Evolutionary conservation across 2,329 filamentous ascomycete genomes (phyloP), one percentile per base, ranked within the genome.

Genomic region (Clarireedia hainanense): DNA sequence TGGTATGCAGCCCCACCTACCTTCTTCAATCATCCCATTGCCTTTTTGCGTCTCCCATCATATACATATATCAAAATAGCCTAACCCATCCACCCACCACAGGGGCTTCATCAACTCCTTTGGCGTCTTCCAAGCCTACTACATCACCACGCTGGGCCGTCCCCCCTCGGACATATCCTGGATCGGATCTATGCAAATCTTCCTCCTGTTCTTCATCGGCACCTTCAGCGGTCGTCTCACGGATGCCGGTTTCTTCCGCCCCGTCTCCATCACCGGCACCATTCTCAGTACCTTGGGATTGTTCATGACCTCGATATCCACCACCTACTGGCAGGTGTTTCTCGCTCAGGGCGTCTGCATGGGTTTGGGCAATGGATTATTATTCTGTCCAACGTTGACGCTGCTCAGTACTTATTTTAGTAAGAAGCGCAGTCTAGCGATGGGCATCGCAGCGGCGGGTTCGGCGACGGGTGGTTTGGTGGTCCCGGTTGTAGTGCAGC

Each of bases 121-220:
- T 52, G 74, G 74, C 9, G 65, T 75, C 26, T 77, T 75, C 58
- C 73, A 77, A 64, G 64, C 68, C 14, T 74, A 75, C 63, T 76
- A 77, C 57, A 65, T 68, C 3, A 63, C 64, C 5, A 52, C 63
- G 0, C 64, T 75, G 6, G 6, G 14, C 1, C 61, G 64, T 2
- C 59, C 69, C 1, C 66, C 71, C 1, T 72, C 70, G 1, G 64
- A 68, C 27, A 71, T 76, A 27, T 73, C 73, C 20, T 76, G 73
- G 75, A 68, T 77, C n/a, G 73, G 74, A n/a, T 67, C 67, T n/a
- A 61, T 74, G 14, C 72, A 75, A 58, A 63, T 73, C 37, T 76
- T 73, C 57, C 63, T 74, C 14, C 64, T 75, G 14, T 74, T 74
- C 60, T 71, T 74, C 47, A 60, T 73, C 5, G 71, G 72, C 4